phyloP scores from a whole-genome alignment of 495 filamentous ascomycete species.

The Daldinia bambusicola region DNA sequence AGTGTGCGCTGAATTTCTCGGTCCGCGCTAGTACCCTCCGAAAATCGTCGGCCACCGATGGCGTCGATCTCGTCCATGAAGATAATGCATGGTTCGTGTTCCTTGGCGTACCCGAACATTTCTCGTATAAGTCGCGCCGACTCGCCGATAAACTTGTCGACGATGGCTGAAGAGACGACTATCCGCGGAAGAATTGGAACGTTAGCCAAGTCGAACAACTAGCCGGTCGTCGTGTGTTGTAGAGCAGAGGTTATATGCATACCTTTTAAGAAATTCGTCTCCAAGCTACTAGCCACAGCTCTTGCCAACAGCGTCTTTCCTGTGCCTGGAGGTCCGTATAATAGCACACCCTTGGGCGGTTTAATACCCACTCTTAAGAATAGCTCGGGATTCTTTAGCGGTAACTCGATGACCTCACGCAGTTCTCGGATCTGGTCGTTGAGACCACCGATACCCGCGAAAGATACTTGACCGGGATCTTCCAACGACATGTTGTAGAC shows the following conservation, averaged over 20 bases:
- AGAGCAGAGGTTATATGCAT: slow-evolving; percentile 33
- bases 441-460: slow-evolving; percentile 97
- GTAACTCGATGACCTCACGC: slow-evolving; percentile 96
- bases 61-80: slow-evolving; percentile 99
- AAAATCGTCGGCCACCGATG: slow-evolving; percentile 96
- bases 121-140: slow-evolving; percentile 97
- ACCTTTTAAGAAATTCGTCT: slow-evolving; percentile 99
- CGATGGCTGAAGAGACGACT: slow-evolving; percentile 99
- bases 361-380: slow-evolving; percentile 98
- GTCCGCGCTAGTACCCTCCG: slow-evolving; percentile 98
- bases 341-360: slow-evolving; percentile 95
- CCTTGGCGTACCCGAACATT: slow-evolving; percentile 99
- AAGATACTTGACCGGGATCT: slow-evolving; percentile 97
- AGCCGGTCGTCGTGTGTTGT: slow-evolving; percentile 1
- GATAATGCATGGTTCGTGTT: slow-evolving; percentile 99
- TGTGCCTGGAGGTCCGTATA: slow-evolving; percentile 98
- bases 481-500: slow-evolving; percentile 99
- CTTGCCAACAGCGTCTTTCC: slow-evolving; percentile 96
- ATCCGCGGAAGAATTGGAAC: slow-evolving; percentile 14
- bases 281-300: slow-evolving; percentile 94
- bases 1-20: slow-evolving; percentile 98
- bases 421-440: slow-evolving; percentile 99
- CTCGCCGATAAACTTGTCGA: slow-evolving; percentile 99
- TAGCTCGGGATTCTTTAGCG: slow-evolving; percentile 97
- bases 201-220: slow-evolving; percentile 21